Conservation (phyloP, 352 stramenopile species). For the Globisporangium polare region DNA sequence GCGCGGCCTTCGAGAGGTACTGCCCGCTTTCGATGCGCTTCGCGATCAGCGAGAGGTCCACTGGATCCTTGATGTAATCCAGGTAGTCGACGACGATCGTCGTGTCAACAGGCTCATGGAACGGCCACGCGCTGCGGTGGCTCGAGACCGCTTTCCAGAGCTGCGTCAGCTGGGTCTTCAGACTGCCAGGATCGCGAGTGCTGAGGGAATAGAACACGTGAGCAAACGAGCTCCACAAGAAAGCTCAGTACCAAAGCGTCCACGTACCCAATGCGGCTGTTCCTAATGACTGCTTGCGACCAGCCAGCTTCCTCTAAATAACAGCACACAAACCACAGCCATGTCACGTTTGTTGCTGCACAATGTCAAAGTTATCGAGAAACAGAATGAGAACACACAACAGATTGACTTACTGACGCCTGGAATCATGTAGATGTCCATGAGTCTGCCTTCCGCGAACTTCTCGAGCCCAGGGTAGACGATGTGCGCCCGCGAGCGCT, state of each 20-base stretch:
- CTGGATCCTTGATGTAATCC: constrained; percentile 94
- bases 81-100: constrained; percentile 96
- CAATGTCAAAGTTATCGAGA: neutral
- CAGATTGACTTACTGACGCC: constrained; percentile 69
- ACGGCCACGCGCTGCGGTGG: constrained; percentile 96
- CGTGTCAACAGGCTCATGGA: constrained; percentile 96
- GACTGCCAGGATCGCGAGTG: constrained; percentile 73
- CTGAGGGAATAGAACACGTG: constrained; percentile 18
- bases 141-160: constrained; percentile 91
- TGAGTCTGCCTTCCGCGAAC: constrained; percentile 75
- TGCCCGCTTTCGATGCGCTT: constrained; percentile 77
- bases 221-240: too few species aligned
- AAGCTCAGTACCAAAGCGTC: too few species aligned
- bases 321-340: constrained; percentile 6
- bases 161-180: constrained; percentile 81
- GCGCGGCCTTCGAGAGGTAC: constrained; percentile 90
- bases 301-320: constrained; percentile 77
- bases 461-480: constrained; percentile 69
- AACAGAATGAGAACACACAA: neutral
- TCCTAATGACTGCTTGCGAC: constrained; percentile 81
- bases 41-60: constrained; percentile 84
- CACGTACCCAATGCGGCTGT: constrained; percentile 76
- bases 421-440: constrained; percentile 87
- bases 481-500: constrained; percentile 63
- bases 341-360: constrained; percentile 1